Evolutionary conservation across 108 stramenopile genomes (phyloP).

Genomic region (Bacterosira constricta): DNA sequence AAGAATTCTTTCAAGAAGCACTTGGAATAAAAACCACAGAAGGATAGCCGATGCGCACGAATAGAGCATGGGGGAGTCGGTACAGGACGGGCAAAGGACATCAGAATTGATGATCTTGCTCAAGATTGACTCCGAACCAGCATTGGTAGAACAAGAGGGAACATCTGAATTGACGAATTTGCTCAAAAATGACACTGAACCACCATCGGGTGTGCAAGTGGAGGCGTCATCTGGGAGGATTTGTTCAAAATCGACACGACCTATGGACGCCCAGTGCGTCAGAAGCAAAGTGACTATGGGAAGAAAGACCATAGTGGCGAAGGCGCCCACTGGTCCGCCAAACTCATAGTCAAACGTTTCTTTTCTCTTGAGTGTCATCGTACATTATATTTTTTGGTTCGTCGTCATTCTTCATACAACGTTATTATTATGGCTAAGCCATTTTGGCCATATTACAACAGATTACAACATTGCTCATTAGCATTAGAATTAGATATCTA

Average conservation of each 20-base stretch:
- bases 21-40: constrained; percentile 87
- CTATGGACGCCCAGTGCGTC: constrained; percentile 60
- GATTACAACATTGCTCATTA: too few relatives aligned
- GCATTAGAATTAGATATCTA: too few relatives aligned
- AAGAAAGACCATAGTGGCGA: constrained; percentile 66
- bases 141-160: too few relatives aligned
- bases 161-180: constrained; percentile 3
- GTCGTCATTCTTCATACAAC: too few relatives aligned
- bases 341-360: constrained; percentile 87
- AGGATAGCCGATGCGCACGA: constrained; percentile 59
- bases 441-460: too few relatives aligned
- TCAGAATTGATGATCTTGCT: constrained; percentile 20
- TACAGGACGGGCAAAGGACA: constrained; percentile 52
- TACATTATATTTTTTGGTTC: too few relatives aligned
- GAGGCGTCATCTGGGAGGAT: constrained; percentile 28
- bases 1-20: constrained; percentile 69
- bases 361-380: background rate
- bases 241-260: constrained; percentile 51
- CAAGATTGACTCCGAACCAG: too few relatives aligned
- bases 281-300: constrained; percentile 82
- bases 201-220: constrained; percentile 4
- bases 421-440: too few relatives aligned
- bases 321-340: constrained; percentile 93
- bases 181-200: too few relatives aligned
- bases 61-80: constrained; percentile 7